phyloP scores from a whole-genome alignment of 192 early-diverging fungal species.

The Phycomyces blakesleeanus region DNA sequence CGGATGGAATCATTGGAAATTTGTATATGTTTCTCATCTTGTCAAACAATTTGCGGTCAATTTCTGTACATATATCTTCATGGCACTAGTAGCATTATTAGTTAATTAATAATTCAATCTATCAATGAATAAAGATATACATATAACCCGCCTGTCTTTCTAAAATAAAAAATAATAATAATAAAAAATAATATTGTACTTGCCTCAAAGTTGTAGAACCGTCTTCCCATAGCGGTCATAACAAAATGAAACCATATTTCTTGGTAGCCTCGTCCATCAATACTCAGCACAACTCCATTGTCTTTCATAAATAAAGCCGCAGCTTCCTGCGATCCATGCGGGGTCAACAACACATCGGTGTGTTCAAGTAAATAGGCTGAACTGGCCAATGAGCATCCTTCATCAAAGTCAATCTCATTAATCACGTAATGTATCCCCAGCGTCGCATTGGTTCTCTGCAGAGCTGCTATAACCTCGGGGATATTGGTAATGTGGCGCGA shows the following conservation, averaged over 20 bases:
- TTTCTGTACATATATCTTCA: background rate
- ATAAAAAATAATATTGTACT: too few species aligned
- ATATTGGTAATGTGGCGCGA: constrained; percentile 30
- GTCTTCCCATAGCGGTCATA: constrained; percentile 24
- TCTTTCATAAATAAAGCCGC: constrained; percentile 33
- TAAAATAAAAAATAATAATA: too few species aligned
- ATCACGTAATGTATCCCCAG: background rate
- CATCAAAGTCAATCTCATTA: constrained; percentile 16
- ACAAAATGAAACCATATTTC: constrained; percentile 32
- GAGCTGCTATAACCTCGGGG: constrained; percentile 9
- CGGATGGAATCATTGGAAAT: background rate
- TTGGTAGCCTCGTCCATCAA: constrained; percentile 23
- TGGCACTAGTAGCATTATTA: background rate
- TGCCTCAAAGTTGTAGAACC: constrained; percentile 26
- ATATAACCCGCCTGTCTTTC: background rate
- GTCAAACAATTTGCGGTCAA: background rate
- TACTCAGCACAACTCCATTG: constrained; percentile 14
- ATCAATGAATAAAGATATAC: background rate
- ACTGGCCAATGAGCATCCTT: constrained; percentile 13
- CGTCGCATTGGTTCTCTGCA: background rate
- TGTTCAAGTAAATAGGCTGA: constrained; percentile 23
- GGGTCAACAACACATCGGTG: constrained; percentile 24
- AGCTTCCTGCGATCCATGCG: constrained; percentile 21
- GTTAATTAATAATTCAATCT: too few species aligned
- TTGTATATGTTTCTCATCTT: background rate